Base-by-base conservation (phyloP, 1,284 basidiomycete genomes). In the Moesziomyces parantarcticus region DNA sequence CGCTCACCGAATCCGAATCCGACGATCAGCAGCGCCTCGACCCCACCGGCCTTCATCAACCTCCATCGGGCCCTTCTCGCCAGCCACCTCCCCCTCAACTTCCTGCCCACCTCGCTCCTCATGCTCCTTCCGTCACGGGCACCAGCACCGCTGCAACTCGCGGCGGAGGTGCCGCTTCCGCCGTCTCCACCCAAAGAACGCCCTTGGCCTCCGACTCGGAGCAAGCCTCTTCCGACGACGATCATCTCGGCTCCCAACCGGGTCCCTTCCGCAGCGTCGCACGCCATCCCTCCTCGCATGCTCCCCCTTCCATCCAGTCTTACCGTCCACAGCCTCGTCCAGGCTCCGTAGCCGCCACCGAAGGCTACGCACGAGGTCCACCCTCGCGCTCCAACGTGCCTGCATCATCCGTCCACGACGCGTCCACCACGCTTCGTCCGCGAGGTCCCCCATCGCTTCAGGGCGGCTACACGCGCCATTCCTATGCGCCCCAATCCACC, bases 71-170 rank as follows among this genome's bases (percentile, higher is more conserved):
- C 26, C 56, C 58, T 2, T 47, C 58, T 40, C 64, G 58, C 20
- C n/a, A 52, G 13, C 8, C 45, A 11, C 8, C 45, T 4, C 58
- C 32, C 44, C 29, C 64, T 5, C 45, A 57, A 16, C 13, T 60
- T 18, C 58, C 54, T 5, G 46, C 43, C 29, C 64, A 67, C n/a
- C 64, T 67, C 41, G 64, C 64, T 46, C 64, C 64, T 5, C 51
- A 60, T 22, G 32, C 68, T 23, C 52, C 68, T 10, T 74, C 71
- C 39, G 34, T 69, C 41, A 53, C 71, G 3, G 71, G 65, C 34
- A 65, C 65, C 34, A 74, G 71, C 29, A 74, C 71, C 3, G 71
- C 71, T 34, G 71, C 71, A 16, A 74, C 71, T 16, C 64, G 65
- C 16, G 71, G 71, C 11, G 71, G 61, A 36, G 64, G 56, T 14